A percentile compares a stretch with the other conserved stretches of the same genome.
Evolutionary conservation across 768 basidiomycete species (phyloP).

Genomic region (Grammothele lineata): DNA sequence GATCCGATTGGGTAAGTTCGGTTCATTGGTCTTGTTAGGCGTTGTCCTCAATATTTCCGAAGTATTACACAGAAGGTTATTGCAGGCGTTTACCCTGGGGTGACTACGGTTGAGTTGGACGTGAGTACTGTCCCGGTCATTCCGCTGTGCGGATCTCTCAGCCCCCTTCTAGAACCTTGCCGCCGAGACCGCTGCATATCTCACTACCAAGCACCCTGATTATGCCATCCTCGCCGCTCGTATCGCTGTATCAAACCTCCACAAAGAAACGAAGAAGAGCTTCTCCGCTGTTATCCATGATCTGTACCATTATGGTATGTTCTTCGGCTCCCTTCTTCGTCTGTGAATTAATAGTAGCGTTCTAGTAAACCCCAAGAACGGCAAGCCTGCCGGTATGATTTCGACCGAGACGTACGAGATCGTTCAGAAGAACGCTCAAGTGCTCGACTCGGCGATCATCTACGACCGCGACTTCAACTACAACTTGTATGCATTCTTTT

Average conservation of each 20-base stretch:
- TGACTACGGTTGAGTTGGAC: slow-evolving; percentile 96
- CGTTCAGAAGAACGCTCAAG: slow-evolving; percentile 75
- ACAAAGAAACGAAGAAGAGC: slow-evolving; percentile 98
- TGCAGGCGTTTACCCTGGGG: slow-evolving; percentile 88
- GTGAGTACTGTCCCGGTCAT: slow-evolving; percentile 39
- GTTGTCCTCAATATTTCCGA: too few species aligned
- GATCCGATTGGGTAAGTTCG: slow-evolving; percentile 83
- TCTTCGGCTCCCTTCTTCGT: not conserved
- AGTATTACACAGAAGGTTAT: slow-evolving; percentile 93
- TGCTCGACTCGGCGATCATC: slow-evolving; percentile 90
- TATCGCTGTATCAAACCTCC: slow-evolving; percentile 96
- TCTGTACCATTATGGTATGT: slow-evolving; percentile 80
- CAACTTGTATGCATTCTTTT: slow-evolving; percentile 68
- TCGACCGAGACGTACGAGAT: slow-evolving; percentile 80
- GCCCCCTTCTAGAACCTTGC: slow-evolving; percentile 74
- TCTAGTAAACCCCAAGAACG: slow-evolving; percentile 93
- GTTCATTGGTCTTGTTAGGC: too few species aligned
- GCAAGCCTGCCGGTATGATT: slow-evolving; percentile 84
- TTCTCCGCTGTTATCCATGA: slow-evolving; percentile 92
- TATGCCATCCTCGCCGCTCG: slow-evolving; percentile 98
- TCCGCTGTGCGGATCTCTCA: not conserved
- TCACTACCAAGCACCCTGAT: slow-evolving; percentile 96
- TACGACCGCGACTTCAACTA: slow-evolving; percentile 98
- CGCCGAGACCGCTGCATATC: slow-evolving; percentile 93
- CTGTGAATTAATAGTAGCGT: not conserved